Conservation (phyloP, 164 flowering plant genomes). For the Berberis vulgaris region DNA sequence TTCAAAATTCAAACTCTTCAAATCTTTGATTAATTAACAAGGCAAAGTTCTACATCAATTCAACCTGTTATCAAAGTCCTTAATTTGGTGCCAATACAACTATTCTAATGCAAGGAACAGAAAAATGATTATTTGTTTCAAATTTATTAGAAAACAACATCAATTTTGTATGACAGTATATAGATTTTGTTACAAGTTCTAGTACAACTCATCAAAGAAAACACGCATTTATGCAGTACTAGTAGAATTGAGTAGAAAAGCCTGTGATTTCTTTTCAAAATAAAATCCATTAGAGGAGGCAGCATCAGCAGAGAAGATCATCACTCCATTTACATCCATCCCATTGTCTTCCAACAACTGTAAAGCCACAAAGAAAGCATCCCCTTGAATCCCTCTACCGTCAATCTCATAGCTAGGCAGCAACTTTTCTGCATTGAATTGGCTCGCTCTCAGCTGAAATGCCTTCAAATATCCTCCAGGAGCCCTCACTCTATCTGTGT, state of each 20-base stretch:
- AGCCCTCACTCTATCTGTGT: conserved; percentile 40
- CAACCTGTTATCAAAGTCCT: too few species aligned
- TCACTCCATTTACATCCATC: conserved; percentile 46
- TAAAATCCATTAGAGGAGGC: conserved; percentile 32
- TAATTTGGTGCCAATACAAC: too few species aligned
- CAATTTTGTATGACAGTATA: too few species aligned
- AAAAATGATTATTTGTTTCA: too few species aligned
- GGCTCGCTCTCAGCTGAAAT: conserved; percentile 23
- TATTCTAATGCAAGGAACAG: too few species aligned
- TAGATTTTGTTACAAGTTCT: too few species aligned
- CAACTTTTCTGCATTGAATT: conserved; percentile 32
- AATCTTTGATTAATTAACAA: too few species aligned
- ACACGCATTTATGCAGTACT: neutral
- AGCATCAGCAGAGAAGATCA: conserved; percentile 70
- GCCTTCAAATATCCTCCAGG: conserved; percentile 31
- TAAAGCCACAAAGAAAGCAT: conserved; percentile 49
- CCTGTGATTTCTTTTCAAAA: conserved; percentile 48
- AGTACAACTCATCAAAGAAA: too few species aligned
- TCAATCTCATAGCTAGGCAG: conserved; percentile 51
- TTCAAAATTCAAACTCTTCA: too few species aligned
- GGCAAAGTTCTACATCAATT: too few species aligned
- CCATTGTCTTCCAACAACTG: conserved; percentile 34
- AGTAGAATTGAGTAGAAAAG: conserved; percentile 48
- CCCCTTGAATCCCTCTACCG: conserved; percentile 77
- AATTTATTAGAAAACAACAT: too few species aligned